A percentile compares a stretch with the other conserved stretches of the same genome.
Evolutionary conservation across 495 filamentous ascomycete species (phyloP).

Genomic region (Aspergillus cavernicola): DNA sequence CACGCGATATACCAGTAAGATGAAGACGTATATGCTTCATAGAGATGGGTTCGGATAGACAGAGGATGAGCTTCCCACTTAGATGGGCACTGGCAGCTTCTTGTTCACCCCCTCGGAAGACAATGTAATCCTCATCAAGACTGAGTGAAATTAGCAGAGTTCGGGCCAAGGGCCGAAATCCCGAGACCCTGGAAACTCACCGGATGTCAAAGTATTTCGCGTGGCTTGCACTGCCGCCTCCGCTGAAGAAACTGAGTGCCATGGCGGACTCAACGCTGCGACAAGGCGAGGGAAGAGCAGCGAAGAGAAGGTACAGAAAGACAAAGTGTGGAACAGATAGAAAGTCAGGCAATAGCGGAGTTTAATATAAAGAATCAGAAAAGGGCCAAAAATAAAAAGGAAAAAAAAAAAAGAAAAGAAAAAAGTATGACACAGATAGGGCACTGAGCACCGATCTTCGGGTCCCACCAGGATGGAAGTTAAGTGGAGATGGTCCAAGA

Average conservation of each 20-base stretch:
- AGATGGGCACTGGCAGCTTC: constrained; percentile 74
- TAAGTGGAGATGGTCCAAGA: constrained; percentile 12
- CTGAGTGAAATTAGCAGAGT: constrained; percentile 38
- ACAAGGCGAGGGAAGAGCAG: constrained; percentile 8
- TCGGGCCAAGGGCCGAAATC: constrained; percentile 11
- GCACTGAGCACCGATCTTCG: constrained; percentile 18
- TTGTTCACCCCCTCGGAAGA: constrained; percentile 70
- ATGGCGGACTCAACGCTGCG: constrained; percentile 24
- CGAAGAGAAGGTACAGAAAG: constrained; percentile 15
- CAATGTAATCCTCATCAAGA: constrained; percentile 72
- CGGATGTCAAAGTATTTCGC: constrained; percentile 57
- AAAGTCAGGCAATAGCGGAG: not conserved
- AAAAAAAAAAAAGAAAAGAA: constrained; percentile 14
- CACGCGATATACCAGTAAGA: constrained; percentile 64
- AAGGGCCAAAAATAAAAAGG: not conserved
- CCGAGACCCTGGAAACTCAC: constrained; percentile 30
- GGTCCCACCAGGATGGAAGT: constrained; percentile 7
- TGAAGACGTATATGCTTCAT: constrained; percentile 70
- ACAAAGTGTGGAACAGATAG: not conserved
- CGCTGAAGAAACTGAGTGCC: constrained; percentile 51
- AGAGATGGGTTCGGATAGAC: constrained; percentile 62
- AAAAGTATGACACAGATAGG: constrained; percentile 19
- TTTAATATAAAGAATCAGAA: constrained; percentile 3
- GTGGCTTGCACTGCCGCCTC: constrained; percentile 43
- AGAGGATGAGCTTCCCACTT: constrained; percentile 72